These are phyloP conservation scores for Aspergillus sclerotioniger DNA, from an alignment of 495 filamentous ascomycete species.

Conservation along the genomic window DNA sequence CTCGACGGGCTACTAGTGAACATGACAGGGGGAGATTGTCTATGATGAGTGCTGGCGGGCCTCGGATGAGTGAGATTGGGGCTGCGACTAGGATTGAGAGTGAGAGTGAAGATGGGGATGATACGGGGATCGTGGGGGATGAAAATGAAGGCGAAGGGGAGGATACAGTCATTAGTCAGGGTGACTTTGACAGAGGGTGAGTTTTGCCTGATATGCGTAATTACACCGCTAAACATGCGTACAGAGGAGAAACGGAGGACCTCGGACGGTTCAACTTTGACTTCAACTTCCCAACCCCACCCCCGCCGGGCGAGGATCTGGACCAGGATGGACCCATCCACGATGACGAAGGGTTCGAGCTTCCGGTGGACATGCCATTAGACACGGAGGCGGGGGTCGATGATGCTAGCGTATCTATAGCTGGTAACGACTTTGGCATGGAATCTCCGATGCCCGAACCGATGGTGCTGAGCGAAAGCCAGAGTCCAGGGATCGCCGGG, in stretches of 20 bases:
- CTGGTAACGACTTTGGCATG: slow-evolving; percentile 30
- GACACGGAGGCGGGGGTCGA: slow-evolving; percentile 19
- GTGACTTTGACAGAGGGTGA: slow-evolving; percentile 45
- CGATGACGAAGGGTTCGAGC: slow-evolving; percentile 41
- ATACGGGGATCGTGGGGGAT: slow-evolving; percentile 40
- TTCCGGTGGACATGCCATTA: slow-evolving; percentile 36
- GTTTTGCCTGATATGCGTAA: slow-evolving; percentile 13
- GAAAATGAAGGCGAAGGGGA: slow-evolving; percentile 34
- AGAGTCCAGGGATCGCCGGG: slow-evolving; percentile 38
- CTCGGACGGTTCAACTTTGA: slow-evolving; percentile 45
- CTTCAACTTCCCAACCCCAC: slow-evolving; percentile 43
- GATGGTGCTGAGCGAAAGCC: slow-evolving; percentile 35
- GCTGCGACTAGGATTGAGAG: slow-evolving; percentile 47
- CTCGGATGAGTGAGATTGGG: slow-evolving; percentile 62
- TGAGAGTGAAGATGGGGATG: slow-evolving; percentile 48
- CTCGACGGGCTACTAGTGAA: slow-evolving; percentile 59
- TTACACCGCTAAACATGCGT: slow-evolving; percentile 25
- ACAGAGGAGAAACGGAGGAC: slow-evolving; percentile 48
- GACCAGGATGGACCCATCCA: slow-evolving; percentile 30
- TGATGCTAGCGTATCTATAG: slow-evolving; percentile 15
- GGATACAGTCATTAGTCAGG: slow-evolving; percentile 32
- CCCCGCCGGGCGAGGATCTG: slow-evolving; percentile 26
- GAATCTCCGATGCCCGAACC: slow-evolving; percentile 30
- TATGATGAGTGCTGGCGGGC: slow-evolving; percentile 40
- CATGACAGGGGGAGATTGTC: slow-evolving; percentile 44